Evolutionary conservation across 176 grass and related monocot species (phyloP), one percentile per base, ranked within the genome.

Genomic region (Panicum miliaceum): DNA sequence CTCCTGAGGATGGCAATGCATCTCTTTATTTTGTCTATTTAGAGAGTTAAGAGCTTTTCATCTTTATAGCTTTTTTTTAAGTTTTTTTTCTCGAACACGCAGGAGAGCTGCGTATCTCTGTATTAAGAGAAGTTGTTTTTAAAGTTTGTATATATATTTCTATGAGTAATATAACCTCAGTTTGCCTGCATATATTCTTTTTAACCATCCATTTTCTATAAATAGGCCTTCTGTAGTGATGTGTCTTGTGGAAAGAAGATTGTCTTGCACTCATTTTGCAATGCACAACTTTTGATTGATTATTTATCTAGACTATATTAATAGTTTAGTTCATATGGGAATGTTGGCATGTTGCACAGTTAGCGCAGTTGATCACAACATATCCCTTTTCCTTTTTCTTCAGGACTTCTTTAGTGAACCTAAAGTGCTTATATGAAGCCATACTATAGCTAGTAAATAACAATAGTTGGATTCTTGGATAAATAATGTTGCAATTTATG

Each of bases 211-310:
- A 43, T 29, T 32, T 12, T 5, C 22, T 72, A 61, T 72, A 61
- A 72, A 5, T 56, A 9, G 53, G 16, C 6, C 75, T 59, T 50
- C 25, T 19, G 8, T 45, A 40, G 11, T 68, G 29, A 70, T 46
- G 41, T 25, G 37, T 63, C 58, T 47, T 51, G 27, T 80, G 37
- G 56, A 36, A 60, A 48, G 10, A 73, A 71, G 7, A 70, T 42
- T 51, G 45, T 22, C 40, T 86, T 82, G 16, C 36, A 61, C 22
- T 76, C 43, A 8, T 68, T 68, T 59, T n/a, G 8, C 47, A 40
- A 22, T 56, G 2, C 67, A 69, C 13, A 40, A 1, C 18, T 60
- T 60, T 85, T 16, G 22, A 46, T 78, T 69, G 12, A 22, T 32
- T 45, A 57, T 50, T 53, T 85, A 48, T 62, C 38, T 73, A 34